phyloP scores from a whole-genome alignment of 164 flowering plant species.

The Nymphaea colorata region DNA sequence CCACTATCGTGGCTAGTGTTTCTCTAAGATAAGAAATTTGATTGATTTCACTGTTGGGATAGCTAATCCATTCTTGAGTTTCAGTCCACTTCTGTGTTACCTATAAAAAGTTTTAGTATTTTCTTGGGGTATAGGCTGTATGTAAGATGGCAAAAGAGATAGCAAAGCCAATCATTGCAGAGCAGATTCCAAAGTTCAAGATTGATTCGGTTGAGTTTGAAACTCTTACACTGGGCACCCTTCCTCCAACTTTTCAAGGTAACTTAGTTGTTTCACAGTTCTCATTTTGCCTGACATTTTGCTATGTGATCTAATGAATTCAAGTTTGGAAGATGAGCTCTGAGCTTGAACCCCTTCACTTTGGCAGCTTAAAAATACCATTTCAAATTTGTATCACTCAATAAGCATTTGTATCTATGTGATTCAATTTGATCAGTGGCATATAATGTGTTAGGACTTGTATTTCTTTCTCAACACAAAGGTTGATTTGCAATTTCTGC shows the following conservation, averaged over 20 bases:
- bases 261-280: constrained; percentile 4
- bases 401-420: too few relatives aligned
- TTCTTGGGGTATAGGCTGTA: constrained; percentile 46
- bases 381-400: neutral
- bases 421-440: too few relatives aligned
- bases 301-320: neutral
- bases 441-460: too few relatives aligned
- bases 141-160: constrained; percentile 75
- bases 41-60: neutral
- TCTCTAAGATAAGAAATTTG: neutral
- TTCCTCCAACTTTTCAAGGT: constrained; percentile 98
- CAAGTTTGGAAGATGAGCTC: neutral
- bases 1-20: neutral
- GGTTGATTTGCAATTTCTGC: too few relatives aligned
- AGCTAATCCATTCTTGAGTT: neutral
- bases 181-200: constrained; percentile 86
- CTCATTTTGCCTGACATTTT: neutral
- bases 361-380: neutral
- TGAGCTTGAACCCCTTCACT: neutral
- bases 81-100: constrained; percentile 1
- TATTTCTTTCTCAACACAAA: too few relatives aligned
- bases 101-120: neutral
- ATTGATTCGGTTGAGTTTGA: constrained; percentile 92
- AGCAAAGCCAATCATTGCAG: constrained; percentile 91
- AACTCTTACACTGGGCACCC: constrained; percentile 61